Evolutionary conservation across 441 rosid species (phyloP), one percentile per base, ranked within the genome.

Genomic region (Arabidopsis hybrid): DNA sequence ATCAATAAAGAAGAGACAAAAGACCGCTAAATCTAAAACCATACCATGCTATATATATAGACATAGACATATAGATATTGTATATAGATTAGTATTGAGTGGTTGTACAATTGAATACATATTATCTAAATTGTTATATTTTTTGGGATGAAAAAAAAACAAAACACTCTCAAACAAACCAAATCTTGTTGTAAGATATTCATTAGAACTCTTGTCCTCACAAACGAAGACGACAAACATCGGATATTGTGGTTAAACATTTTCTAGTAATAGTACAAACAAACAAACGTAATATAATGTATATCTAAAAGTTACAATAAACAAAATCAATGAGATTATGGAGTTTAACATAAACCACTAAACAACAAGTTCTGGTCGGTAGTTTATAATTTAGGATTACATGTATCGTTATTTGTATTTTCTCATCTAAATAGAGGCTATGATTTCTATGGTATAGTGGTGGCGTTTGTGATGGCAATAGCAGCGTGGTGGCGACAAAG

Each of bases 81-180:
- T 45, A 32, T 55, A 5, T 57, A 73, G 66, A 73, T 73, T 38
- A 57, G 72, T 57, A 65, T 73, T 65, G 77, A 57, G 72, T 65
- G 77, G 77, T 8, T 57, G 43, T 65, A 55, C 39, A 9, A 43
- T 2, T 4, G 29, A 62, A 43, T 64, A 46, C 21, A n/a, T 57
- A 57, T 57, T 26, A 56, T 64, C 39, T 72, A 16, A 51, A 5
- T 32, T 6, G 10, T 49, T 17, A 17, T 8, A 17, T 2, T 0
- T 8, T 49, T 17, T 49, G 29, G 29, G 12, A 49, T 2, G 18
- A 49, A 18, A 9, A 50, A 18, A 60, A 29, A 52, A 53, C n/a
- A 17, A 5, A 7, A 67, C 1, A 8, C 9, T 14, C 7, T 40
- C 45, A 71, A 51, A 40, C 7, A 51, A 45, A 47, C n/a, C 35